phyloP scores from a whole-genome alignment of 2,329 filamentous ascomycete genomes.

The Epichloe amarillans region DNA sequence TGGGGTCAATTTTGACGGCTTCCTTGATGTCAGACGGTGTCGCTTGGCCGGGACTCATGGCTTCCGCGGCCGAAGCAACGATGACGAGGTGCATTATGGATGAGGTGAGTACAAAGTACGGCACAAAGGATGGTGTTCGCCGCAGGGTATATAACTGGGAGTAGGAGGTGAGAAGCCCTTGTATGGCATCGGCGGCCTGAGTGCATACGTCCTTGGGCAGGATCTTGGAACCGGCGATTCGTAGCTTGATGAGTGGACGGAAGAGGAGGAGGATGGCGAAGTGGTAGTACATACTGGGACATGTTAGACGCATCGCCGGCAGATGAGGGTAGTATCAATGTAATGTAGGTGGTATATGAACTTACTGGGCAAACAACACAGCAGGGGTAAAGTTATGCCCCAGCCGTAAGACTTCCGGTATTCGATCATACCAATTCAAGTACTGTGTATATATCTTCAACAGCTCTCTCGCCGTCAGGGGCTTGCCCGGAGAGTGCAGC shows the following conservation, averaged over 20 bases:
- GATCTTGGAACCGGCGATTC: constrained; percentile 49
- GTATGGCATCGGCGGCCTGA: constrained; percentile 46
- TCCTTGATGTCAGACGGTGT: constrained; percentile 17
- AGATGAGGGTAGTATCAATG: background rate
- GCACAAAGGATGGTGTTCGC: constrained; percentile 47
- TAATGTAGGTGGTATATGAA: background rate
- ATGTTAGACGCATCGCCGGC: background rate
- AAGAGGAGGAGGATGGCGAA: constrained; percentile 62
- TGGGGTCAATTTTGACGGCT: constrained; percentile 22
- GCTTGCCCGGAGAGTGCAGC: constrained; percentile 56
- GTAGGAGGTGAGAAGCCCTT: constrained; percentile 41
- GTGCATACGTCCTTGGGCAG: constrained; percentile 53
- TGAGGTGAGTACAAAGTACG: constrained; percentile 48
- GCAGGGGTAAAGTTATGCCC: constrained; percentile 60
- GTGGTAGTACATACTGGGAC: constrained; percentile 53
- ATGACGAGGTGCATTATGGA: constrained; percentile 48
- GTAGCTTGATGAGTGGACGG: constrained; percentile 53
- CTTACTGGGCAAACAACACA: constrained; percentile 62
- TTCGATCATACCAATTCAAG: constrained; percentile 55
- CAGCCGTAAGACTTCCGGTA: constrained; percentile 50
- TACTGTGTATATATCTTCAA: constrained; percentile 55
- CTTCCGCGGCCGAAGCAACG: constrained; percentile 22
- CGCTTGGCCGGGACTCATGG: constrained; percentile 7
- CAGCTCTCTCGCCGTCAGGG: constrained; percentile 49
- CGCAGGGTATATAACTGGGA: constrained; percentile 44